Percentiles rank a stretch among this genome's conserved stretches.
These are phyloP conservation scores for Parastagonospora nodorum DNA, from an alignment of 2,329 filamentous ascomycete species.

Conservation along the genomic window DNA sequence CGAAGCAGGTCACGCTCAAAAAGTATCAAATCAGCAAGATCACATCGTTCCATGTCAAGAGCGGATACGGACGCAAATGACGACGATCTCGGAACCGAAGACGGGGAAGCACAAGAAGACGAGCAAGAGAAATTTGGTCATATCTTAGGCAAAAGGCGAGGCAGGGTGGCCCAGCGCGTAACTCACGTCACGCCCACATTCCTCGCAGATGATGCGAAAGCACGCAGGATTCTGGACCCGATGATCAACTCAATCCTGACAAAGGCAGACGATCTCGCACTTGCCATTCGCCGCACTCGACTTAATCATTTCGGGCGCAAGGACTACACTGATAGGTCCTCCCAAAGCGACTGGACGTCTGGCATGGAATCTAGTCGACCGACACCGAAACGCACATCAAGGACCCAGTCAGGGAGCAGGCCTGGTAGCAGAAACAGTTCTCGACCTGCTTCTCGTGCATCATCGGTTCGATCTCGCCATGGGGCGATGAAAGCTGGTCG, in stretches of 20 bases:
- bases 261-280: constrained; percentile 71
- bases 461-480: constrained; percentile 1
- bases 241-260: constrained; percentile 71
- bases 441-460: constrained; percentile 16
- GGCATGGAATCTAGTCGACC: constrained; percentile 28
- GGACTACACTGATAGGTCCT: constrained; percentile 32
- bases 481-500: neutral
- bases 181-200: constrained; percentile 55
- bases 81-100: neutral
- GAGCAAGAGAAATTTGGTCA: constrained; percentile 1
- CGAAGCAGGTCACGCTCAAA: constrained; percentile 18
- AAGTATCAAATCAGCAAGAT: constrained; percentile 7
- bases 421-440: constrained; percentile 11
- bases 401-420: constrained; percentile 15
- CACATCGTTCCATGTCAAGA: neutral
- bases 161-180: constrained; percentile 12
- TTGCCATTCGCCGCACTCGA: constrained; percentile 70
- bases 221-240: constrained; percentile 68
- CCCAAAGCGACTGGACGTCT: constrained; percentile 34
- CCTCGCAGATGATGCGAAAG: constrained; percentile 72
- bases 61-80: constrained; percentile 14
- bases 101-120: constrained; percentile 3
- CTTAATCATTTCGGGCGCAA: constrained; percentile 52
- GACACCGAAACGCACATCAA: constrained; percentile 18
- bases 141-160: constrained; percentile 8